These are phyloP conservation scores for Alternaria ventricosa DNA, from an alignment of 2,329 filamentous ascomycete species.

Conservation along the genomic window DNA sequence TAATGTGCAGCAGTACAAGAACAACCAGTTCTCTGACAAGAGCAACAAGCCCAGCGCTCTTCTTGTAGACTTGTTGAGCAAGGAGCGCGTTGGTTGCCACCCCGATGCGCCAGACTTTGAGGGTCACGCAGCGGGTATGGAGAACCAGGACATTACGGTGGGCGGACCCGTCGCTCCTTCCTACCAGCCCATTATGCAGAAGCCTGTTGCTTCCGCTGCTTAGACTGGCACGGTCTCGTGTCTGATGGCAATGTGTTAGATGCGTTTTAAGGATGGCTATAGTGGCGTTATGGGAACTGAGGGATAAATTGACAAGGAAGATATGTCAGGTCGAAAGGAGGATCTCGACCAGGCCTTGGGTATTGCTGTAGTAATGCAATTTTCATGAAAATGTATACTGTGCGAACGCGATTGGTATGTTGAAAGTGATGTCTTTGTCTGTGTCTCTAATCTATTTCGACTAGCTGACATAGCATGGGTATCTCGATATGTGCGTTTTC, in stretches of 20 bases:
- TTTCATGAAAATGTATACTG: not conserved
- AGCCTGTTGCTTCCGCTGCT: conserved; percentile 42
- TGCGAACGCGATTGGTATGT: not conserved
- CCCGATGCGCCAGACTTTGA: conserved; percentile 48
- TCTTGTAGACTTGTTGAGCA: conserved; percentile 87
- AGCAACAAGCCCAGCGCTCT: conserved; percentile 88
- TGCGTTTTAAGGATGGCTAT: conserved; percentile 1
- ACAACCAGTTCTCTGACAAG: conserved; percentile 74
- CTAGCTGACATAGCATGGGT: not conserved
- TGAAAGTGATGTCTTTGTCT: not conserved
- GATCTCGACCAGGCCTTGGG: not conserved
- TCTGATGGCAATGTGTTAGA: not conserved
- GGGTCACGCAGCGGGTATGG: conserved; percentile 35
- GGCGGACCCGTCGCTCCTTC: conserved; percentile 37
- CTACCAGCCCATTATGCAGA: conserved; percentile 40
- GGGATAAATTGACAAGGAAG: not conserved
- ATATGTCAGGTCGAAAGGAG: not conserved
- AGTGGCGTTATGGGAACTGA: not conserved
- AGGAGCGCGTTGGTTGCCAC: conserved; percentile 89
- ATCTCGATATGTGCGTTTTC: not conserved
- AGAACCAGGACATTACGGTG: conserved; percentile 37
- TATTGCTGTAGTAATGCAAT: not conserved
- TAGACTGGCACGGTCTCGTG: conserved; percentile 7
- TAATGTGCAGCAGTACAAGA: conserved; percentile 88
- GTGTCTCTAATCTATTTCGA: not conserved